Evolutionary conservation across 73 alveolate genomes (phyloP), one percentile per base, ranked within the genome.

Genomic region (Paramecium sonneborni): DNA sequence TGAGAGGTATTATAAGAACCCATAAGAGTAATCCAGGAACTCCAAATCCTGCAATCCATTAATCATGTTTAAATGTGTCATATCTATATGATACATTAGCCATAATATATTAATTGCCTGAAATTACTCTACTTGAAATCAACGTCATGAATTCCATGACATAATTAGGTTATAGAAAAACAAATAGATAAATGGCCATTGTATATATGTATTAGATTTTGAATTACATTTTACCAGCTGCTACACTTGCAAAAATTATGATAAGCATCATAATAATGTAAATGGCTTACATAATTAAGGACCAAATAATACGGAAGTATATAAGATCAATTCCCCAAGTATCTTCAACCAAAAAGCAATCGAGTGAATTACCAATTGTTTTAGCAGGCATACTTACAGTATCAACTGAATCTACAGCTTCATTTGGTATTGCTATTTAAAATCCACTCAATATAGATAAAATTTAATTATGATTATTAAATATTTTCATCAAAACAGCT

Each of bases 301-400:
- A 79, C 90, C 90, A 79, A 11, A 79, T 79, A 14, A 79, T 0
- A 15, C 90, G 26, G 32, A 79, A 79, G 18, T 79, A 79, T 15
- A 79, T 79, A 5, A 79, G 30, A 43, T 39, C 69, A 0, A 79
- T 79, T 1, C 90, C 90, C 90, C 90, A 79, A 43, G 76, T 79
- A 44, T 44, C n/a, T 1, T 32, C 44, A 20, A 79, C 90, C 26
- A 79, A 34, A 34, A 79, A 79, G 20, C 90, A 79, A 79, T 79
- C 90, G 48, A 79, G 24, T 44, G 90, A 79, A 46, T 79, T 79
- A 14, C 90, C 90, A 20, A 79, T 21, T 20, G 90, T 79, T 44
- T 79, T 79, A 10, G 90, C 90, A 6, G 90, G 90, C 90, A 79
- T 79, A 79, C 90, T 79, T n/a, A 79, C 76, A 21, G 90, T 79